Conservation (phyloP, 768 basidiomycete species). For the Collybiopsis luxurians region DNA sequence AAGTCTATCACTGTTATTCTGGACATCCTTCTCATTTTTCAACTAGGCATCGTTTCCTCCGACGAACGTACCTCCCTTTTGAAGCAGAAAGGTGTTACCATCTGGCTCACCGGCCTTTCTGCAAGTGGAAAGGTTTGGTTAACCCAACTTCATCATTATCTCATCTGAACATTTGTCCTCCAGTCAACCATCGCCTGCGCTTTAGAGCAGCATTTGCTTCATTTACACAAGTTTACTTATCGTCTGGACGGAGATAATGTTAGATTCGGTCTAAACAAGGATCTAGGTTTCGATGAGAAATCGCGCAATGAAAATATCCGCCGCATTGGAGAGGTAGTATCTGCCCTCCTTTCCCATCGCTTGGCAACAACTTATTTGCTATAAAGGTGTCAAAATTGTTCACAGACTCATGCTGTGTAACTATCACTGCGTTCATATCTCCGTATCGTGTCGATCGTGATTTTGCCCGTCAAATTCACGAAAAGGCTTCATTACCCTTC, state of each 20-base stretch:
- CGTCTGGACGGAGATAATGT: slow-evolving; percentile 96
- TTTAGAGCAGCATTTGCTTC: slow-evolving; percentile 91
- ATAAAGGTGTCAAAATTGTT: slow-evolving; percentile 90
- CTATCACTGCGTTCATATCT: slow-evolving; percentile 97
- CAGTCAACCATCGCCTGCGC: slow-evolving; percentile 98
- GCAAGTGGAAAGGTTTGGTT: slow-evolving; percentile 83
- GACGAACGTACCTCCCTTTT: slow-evolving; percentile 67
- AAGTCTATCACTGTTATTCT: slow-evolving; percentile 5
- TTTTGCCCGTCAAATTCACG: slow-evolving; percentile 80
- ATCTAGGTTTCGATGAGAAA: slow-evolving; percentile 89
- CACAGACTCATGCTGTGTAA: slow-evolving; percentile 80
- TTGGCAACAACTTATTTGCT: slow-evolving; percentile 10
- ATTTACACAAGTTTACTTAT: slow-evolving; percentile 82
- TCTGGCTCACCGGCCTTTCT: slow-evolving; percentile 97
- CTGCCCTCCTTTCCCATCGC: neutral
- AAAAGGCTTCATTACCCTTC: slow-evolving; percentile 70
- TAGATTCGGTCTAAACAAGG: slow-evolving; percentile 94
- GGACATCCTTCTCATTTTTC: neutral
- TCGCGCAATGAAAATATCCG: slow-evolving; percentile 96
- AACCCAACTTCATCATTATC: neutral
- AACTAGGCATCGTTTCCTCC: slow-evolving; percentile 64
- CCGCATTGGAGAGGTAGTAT: slow-evolving; percentile 86
- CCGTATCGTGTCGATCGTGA: slow-evolving; percentile 90
- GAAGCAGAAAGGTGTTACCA: slow-evolving; percentile 81
- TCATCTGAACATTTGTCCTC: neutral